phyloP scores from a whole-genome alignment of 225 moss, liverwort and hornwort species.

The Pseudoscleropodium purum region DNA sequence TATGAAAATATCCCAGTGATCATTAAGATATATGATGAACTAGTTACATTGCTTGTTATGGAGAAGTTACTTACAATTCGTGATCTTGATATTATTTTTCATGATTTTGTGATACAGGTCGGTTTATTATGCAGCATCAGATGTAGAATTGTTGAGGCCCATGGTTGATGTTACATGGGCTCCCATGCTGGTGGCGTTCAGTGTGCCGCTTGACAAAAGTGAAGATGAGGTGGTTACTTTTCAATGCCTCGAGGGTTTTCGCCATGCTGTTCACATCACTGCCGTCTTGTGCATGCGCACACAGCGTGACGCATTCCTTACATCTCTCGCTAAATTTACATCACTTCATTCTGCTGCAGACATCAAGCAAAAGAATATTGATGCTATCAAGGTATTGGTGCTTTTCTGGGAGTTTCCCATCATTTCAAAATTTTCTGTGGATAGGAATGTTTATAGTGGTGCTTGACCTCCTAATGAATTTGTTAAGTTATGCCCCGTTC shows the following conservation, averaged over 20 bases:
- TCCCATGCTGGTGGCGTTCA: conserved; percentile 99
- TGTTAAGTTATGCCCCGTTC: not conserved
- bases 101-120: conserved; percentile 49
- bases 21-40: not conserved
- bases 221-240: conserved; percentile 97
- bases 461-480: not conserved
- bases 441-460: not conserved
- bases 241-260: conserved; percentile 99
- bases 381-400: conserved; percentile 84
- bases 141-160: conserved; percentile 93
- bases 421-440: not conserved
- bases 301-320: conserved; percentile 98
- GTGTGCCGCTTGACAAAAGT: conserved; percentile 98
- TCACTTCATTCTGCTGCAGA: conserved; percentile 99
- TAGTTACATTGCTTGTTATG: not conserved
- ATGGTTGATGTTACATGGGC: conserved; percentile 99
- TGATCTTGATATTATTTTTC: not conserved
- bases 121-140: conserved; percentile 94
- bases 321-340: conserved; percentile 96
- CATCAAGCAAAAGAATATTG: conserved; percentile 99
- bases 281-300: conserved; percentile 95
- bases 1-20: not conserved
- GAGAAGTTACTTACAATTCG: not conserved
- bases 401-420: not conserved
- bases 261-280: conserved; percentile 97